phyloP scores from a whole-genome alignment of 1,284 basidiomycete species.

The Apiotrichum veenhuisii region DNA sequence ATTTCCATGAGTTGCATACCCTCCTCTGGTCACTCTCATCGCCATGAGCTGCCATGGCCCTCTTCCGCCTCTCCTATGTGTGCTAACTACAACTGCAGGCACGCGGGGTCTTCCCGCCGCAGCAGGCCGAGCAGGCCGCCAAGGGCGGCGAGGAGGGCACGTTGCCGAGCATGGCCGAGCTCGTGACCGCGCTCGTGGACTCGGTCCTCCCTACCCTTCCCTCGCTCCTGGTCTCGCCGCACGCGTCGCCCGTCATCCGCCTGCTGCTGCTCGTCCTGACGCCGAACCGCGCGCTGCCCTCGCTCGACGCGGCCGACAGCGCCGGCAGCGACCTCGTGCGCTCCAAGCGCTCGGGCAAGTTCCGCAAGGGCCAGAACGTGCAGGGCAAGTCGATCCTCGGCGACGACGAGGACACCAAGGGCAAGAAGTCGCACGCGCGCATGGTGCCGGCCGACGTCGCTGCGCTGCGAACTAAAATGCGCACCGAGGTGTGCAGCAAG shows the following conservation, averaged over 20 bases:
- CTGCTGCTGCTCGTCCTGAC: constrained; percentile 71
- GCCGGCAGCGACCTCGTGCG: constrained; percentile 36
- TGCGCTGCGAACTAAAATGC: constrained; percentile 43
- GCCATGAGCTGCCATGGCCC: no score
- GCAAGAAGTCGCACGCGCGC: constrained; percentile 27
- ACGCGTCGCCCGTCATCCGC: constrained; percentile 81
- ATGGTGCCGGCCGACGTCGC: constrained; percentile 28
- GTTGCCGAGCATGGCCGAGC: constrained; percentile 63
- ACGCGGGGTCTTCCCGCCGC: constrained; percentile 60
- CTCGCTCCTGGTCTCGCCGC: constrained; percentile 69
- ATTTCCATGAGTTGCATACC: no score
- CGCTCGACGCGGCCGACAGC: constrained; percentile 48
- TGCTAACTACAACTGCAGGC: no score
- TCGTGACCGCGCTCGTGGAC: constrained; percentile 23
- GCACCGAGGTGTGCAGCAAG: constrained; percentile 56
- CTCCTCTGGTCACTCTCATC: no score
- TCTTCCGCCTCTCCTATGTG: no score
- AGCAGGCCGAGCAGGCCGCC: constrained; percentile 49
- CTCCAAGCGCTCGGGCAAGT: constrained; percentile 47
- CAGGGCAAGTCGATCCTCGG: constrained; percentile 48
- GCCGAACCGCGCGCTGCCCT: constrained; percentile 48
- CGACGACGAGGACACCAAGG: constrained; percentile 19
- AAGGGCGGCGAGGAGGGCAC: constrained; percentile 53
- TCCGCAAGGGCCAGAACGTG: constrained; percentile 44
- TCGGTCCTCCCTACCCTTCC: constrained; percentile 56